Evolutionary conservation across 495 filamentous ascomycete species (phyloP).

Genomic region (Glutinoglossum americanum): DNA sequence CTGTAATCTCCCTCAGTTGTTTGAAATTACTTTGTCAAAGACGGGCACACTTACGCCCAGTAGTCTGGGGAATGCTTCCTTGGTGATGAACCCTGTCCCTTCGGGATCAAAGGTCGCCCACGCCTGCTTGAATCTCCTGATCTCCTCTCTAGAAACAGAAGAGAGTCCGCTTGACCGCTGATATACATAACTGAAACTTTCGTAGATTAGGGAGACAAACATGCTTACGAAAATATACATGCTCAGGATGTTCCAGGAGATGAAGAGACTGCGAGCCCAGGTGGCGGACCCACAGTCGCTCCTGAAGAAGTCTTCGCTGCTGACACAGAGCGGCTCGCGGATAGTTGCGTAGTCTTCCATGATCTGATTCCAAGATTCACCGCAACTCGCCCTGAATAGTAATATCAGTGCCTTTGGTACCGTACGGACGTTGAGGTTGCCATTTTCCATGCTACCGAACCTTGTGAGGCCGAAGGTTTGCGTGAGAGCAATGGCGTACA

Average conservation of each 20-base stretch:
- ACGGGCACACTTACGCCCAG: constrained; percentile 39
- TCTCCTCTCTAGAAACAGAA: constrained; percentile 71
- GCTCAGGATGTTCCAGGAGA: constrained; percentile 96
- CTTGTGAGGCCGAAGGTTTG: constrained; percentile 92
- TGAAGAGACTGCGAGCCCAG: constrained; percentile 78
- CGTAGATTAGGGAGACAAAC: constrained; percentile 96
- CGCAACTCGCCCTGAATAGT: constrained; percentile 77
- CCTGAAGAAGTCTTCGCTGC: constrained; percentile 42
- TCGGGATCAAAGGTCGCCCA: constrained; percentile 90
- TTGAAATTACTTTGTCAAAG: not conserved
- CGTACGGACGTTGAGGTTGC: constrained; percentile 80
- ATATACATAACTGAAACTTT: constrained; percentile 99
- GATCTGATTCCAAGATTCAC: constrained; percentile 87
- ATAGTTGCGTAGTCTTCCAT: constrained; percentile 92
- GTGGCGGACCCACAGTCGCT: constrained; percentile 79
- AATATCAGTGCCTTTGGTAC: constrained; percentile 87
- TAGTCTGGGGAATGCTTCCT: constrained; percentile 75
- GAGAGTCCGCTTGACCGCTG: constrained; percentile 78
- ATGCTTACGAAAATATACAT: constrained; percentile 99
- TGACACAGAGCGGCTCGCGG: constrained; percentile 52
- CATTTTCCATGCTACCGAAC: constrained; percentile 48
- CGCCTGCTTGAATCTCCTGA: constrained; percentile 91
- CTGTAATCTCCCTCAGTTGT: constrained; percentile 12
- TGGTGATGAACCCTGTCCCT: constrained; percentile 77
- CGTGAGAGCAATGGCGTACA: constrained; percentile 89